Percentiles rank a stretch among this genome's conserved stretches.
Conservation (phyloP, 306 rosid genomes). For the Pueraria montana region DNA sequence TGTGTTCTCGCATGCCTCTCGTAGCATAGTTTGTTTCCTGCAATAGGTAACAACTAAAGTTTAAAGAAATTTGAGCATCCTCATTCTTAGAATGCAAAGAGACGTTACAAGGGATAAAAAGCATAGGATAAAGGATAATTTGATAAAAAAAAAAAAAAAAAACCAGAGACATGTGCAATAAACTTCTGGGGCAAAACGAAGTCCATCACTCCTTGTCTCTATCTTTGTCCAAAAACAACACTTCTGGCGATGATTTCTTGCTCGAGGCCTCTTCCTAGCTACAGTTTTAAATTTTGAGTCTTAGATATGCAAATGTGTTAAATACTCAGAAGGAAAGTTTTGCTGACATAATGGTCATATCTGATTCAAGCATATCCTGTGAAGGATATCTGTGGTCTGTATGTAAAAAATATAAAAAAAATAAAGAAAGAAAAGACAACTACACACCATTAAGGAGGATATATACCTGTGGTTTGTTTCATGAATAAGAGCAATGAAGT, state of each 20-base stretch:
- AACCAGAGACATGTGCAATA: background rate
- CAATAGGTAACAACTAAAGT: background rate
- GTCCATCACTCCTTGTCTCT: background rate
- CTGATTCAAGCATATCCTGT: no score
- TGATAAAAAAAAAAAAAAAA: background rate
- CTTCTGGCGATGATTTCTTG: background rate
- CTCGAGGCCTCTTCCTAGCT: background rate
- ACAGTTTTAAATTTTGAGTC: no score
- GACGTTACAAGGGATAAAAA: slow-evolving; percentile 18
- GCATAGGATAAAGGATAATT: background rate
- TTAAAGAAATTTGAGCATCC: background rate
- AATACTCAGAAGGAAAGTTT: no score
- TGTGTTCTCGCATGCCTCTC: background rate
- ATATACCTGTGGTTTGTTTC: background rate
- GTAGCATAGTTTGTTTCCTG: background rate
- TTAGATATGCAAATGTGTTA: no score
- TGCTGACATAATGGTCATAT: no score
- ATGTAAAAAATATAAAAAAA: no score
- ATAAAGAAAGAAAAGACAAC: no score
- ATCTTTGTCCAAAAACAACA: background rate
- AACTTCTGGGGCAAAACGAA: background rate
- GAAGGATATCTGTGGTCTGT: no score
- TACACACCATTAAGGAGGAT: no score
- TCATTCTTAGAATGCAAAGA: background rate
- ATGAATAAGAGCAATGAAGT: slow-evolving; percentile 8